Evolutionary conservation across 192 early-diverging fungal species (phyloP).

Genomic region (Dissophora ornata): DNA sequence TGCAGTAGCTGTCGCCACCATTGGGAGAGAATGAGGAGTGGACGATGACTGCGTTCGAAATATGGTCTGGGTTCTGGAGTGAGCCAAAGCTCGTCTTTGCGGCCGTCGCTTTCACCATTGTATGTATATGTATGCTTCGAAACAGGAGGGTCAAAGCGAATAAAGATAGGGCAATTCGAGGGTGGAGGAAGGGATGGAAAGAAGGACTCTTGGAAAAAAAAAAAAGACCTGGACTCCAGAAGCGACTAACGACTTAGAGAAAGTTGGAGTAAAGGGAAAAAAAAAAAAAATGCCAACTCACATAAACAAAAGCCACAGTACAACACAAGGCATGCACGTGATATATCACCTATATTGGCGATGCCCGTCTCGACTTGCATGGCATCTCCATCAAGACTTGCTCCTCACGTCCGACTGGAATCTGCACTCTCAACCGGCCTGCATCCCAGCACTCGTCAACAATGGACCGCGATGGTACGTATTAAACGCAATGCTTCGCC

Average conservation of each 20-base stretch:
- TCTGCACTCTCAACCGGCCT: no score
- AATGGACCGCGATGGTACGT: constrained; percentile 37
- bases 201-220: background rate
- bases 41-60: constrained; percentile 45
- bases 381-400: no score
- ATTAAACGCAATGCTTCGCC: background rate
- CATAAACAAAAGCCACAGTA: constrained; percentile 30
- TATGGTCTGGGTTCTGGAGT: constrained; percentile 52
- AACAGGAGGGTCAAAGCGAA: no score
- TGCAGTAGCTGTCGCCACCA: constrained; percentile 58
- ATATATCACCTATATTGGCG: no score
- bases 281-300: constrained; percentile 9
- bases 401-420: no score
- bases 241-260: no score
- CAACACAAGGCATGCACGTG: constrained; percentile 17
- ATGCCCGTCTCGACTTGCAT: no score
- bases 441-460: no score
- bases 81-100: constrained; percentile 54
- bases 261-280: constrained; percentile 13
- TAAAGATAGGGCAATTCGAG: background rate
- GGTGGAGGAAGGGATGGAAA: background rate
- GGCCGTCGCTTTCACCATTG: constrained; percentile 43
- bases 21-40: constrained; percentile 55
- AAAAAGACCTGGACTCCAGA: background rate
- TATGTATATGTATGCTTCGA: background rate